Percentiles rank a stretch among this genome's conserved stretches.
Conservation (phyloP, 257 asterid genomes). For the Paraleonurus japonicus region DNA sequence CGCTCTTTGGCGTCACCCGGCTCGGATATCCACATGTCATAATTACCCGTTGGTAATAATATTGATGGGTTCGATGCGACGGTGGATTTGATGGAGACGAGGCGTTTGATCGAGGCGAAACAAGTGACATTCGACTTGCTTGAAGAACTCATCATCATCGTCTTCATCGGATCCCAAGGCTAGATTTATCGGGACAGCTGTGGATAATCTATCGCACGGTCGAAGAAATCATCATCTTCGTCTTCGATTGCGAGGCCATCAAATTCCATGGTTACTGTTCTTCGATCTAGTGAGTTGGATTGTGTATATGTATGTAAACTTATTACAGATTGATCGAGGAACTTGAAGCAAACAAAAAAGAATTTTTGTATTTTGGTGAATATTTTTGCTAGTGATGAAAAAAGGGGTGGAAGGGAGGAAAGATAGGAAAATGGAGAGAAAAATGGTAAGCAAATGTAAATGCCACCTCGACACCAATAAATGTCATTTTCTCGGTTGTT, state of each 20-base stretch:
- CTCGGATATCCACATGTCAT: conserved; percentile 73
- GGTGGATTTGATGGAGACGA: conserved; percentile 18
- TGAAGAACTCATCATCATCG: conserved; percentile 54
- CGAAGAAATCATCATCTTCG: conserved; percentile 69
- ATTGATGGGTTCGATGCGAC: conserved; percentile 5
- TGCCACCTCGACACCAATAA: background rate
- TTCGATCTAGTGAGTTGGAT: conserved; percentile 44
- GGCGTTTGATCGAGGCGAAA: conserved; percentile 34
- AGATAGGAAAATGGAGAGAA: conserved; percentile 38
- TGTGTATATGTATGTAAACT: background rate
- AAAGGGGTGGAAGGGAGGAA: conserved; percentile 59
- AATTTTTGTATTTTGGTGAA: conserved; percentile 10
- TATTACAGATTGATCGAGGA: conserved; percentile 10
- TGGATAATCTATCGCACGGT: conserved; percentile 50
- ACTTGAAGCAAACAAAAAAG: background rate
- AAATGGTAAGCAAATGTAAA: conserved; percentile 25
- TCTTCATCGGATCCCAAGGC: conserved; percentile 39
- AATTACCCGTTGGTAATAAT: conserved; percentile 30
- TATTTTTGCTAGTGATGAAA: conserved; percentile 3
- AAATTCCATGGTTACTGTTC: conserved; percentile 64
- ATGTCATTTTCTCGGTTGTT: background rate
- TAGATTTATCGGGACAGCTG: conserved; percentile 49
- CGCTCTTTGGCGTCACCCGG: conserved; percentile 77
- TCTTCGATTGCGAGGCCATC: conserved; percentile 49
- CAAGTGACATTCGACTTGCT: conserved; percentile 59